Evolutionary conservation across 2,329 filamentous ascomycete genomes (phyloP), one percentile per base, ranked within the genome.

Genomic region (Colletotrichum orbiculare): DNA sequence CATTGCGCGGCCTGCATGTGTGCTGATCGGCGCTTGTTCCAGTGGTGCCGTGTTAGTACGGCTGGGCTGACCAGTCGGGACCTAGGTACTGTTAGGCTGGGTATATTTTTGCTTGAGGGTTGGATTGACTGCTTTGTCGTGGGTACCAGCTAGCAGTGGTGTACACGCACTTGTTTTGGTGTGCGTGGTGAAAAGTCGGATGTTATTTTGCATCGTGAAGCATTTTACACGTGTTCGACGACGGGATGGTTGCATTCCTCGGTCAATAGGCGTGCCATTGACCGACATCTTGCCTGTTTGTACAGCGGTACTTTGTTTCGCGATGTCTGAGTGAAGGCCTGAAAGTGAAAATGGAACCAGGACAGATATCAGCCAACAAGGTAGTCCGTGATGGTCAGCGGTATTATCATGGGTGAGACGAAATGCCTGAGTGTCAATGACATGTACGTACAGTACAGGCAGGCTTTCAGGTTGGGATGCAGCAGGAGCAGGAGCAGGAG

Each of bases 1-100:
- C 52, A 65, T 62, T 65, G 62, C 62, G 62, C 37, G 62, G 58
- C 58, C 52, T 64, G 54, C 53, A 34, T 54, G 47, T 47, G 59
- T 66, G 63, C 53, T 53, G 33, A 59, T 59, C 38, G 13, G 43
- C 54, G 48, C 53, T 59, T 58, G 42, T 64, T 13, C 38, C 43
- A 59, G 34, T 55, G 54, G 42, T 57, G 52, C 58, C 25, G 58
- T 55, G 17, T 54, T 53, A 65, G 62, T 48, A 42, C 50, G 53
- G n/a, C 34, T 17, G 35, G 35, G 45, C 43, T 25, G 50, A 42
- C 62, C 47, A 47, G 50, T 53, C 57, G 57, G 58, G 35, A 53
- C 39, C 46, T 35, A 25, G 25, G 25, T 25, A 25, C 25, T 25
- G 25, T 25, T 52, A 43, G 59, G 17, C 58, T 39, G 57, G 25